Evolutionary conservation across 2,329 filamentous ascomycete species (phyloP).

Genomic region (Arthrobotrys megalospora): DNA sequence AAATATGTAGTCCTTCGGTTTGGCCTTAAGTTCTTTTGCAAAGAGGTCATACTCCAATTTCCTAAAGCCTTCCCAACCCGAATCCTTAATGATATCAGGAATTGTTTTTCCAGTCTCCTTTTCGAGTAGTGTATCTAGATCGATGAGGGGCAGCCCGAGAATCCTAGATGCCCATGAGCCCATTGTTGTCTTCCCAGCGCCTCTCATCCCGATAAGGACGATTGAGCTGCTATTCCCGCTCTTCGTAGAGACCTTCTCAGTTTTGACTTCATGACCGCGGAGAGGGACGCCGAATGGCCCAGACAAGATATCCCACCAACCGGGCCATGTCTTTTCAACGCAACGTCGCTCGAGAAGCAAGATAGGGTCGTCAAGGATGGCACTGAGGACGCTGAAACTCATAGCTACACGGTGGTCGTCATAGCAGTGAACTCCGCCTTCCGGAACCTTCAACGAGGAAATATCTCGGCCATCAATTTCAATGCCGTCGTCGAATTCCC

Average conservation of each 20-base stretch:
- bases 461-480: conserved; percentile 75
- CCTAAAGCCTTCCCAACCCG: conserved; percentile 91
- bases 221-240: conserved; percentile 73
- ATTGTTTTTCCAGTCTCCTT: conserved; percentile 80
- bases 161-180: conserved; percentile 86
- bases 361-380: conserved; percentile 79
- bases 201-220: conserved; percentile 97
- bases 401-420: conserved; percentile 98
- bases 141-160: conserved; percentile 82
- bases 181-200: conserved; percentile 94
- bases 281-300: conserved; percentile 82
- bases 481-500: conserved; percentile 95
- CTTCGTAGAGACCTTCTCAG: conserved; percentile 65
- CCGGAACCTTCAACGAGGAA: conserved; percentile 72
- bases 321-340: conserved; percentile 97
- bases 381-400: conserved; percentile 93
- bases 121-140: conserved; percentile 91
- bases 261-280: conserved; percentile 78
- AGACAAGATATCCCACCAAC: conserved; percentile 94
- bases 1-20: conserved; percentile 83
- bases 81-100: conserved; percentile 82
- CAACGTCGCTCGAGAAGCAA: conserved; percentile 91
- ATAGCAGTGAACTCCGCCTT: conserved; percentile 86
- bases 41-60: conserved; percentile 82
- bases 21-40: conserved; percentile 80